phyloP scores from a whole-genome alignment of 257 asterid genomes.

The Nemophila menziesii region DNA sequence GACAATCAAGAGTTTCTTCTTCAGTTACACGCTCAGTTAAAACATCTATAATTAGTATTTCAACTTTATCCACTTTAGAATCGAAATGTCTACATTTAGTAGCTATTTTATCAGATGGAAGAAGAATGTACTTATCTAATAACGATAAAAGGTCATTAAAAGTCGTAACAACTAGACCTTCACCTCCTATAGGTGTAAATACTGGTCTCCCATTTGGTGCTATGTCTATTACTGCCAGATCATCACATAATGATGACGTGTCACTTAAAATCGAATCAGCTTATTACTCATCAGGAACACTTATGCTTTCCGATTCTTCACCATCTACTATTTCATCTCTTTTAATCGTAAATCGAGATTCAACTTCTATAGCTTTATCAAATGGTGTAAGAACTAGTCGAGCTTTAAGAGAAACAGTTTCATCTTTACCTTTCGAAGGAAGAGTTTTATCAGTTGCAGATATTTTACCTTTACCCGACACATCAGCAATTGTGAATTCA shows the following conservation, averaged over 20 bases:
- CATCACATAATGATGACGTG: conserved; percentile 74
- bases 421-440: conserved; percentile 83
- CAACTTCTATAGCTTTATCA: conserved; percentile 50
- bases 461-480: conserved; percentile 69
- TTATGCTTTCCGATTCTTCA: conserved; percentile 85
- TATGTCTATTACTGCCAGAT: conserved; percentile 69
- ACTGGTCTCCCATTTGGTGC: conserved; percentile 77
- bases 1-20: conserved; percentile 69
- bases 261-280: conserved; percentile 86
- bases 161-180: conserved; percentile 87
- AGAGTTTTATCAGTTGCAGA: conserved; percentile 90
- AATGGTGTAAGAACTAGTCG: conserved; percentile 66
- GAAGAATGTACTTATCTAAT: conserved; percentile 87
- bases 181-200: conserved; percentile 88
- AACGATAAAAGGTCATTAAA: conserved; percentile 76
- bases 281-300: conserved; percentile 68
- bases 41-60: conserved; percentile 71
- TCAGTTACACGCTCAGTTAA: conserved; percentile 48
- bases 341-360: conserved; percentile 69
- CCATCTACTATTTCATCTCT: conserved; percentile 77
- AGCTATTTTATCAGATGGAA: conserved; percentile 88
- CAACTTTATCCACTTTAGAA: conserved; percentile 74
- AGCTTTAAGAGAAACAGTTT: conserved; percentile 75
- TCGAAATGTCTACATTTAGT: conserved; percentile 94
- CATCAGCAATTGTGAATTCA: conserved; percentile 67